Evolutionary conservation across 805 yeast genomes (phyloP).

Genomic region (Tetrapisispora nanseiensis): DNA sequence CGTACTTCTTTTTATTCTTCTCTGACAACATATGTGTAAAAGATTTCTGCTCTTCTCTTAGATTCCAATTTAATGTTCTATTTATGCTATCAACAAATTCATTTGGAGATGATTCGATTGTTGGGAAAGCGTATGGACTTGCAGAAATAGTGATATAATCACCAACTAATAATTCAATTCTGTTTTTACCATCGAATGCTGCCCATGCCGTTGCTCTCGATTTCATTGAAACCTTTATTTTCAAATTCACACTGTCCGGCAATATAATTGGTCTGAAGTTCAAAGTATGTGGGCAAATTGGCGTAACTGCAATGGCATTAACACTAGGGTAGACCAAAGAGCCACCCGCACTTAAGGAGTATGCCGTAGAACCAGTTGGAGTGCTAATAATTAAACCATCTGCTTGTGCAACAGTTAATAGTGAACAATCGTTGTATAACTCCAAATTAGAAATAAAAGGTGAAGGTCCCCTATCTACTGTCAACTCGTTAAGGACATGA

Average conservation of each 20-base stretch:
- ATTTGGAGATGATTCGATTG: conserved; percentile 63
- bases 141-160: conserved; percentile 81
- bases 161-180: conserved; percentile 74
- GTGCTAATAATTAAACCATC: conserved; percentile 90
- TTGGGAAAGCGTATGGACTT: conserved; percentile 88
- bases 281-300: conserved; percentile 91
- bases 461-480: conserved; percentile 88
- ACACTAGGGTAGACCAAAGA: conserved; percentile 91
- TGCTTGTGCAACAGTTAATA: conserved; percentile 84
- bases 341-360: conserved; percentile 91
- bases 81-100: conserved; percentile 80
- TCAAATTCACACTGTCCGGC: conserved; percentile 86
- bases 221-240: conserved; percentile 69
- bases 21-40: conserved; percentile 34
- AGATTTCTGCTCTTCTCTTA: conserved; percentile 78
- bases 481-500: conserved; percentile 82
- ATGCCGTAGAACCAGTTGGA: conserved; percentile 95
- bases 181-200: conserved; percentile 84
- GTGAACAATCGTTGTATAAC: conserved; percentile 75
- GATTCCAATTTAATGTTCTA: conserved; percentile 88
- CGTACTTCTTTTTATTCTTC: conserved; percentile 12
- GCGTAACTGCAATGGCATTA: conserved; percentile 85
- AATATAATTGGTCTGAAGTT: conserved; percentile 85
- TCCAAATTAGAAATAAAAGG: conserved; percentile 88
- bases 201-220: conserved; percentile 94